A percentile compares a stretch with the other conserved stretches of the same genome.
Evolutionary conservation across 345 rosid species (phyloP).

Genomic region (Diplotaxis tenuifolia): DNA sequence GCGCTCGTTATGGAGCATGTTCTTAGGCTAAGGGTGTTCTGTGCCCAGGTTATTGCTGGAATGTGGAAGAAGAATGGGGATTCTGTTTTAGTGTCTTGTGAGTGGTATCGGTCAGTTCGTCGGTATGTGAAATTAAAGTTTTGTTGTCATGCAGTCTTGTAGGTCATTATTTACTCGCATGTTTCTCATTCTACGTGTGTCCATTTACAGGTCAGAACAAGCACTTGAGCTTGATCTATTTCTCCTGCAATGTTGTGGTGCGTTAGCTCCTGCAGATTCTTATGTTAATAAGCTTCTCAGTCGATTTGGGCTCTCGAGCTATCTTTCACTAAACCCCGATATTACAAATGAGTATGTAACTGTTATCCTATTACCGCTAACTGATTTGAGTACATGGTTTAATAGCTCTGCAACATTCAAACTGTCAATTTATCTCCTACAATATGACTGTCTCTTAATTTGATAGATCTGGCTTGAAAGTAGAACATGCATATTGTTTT

Average conservation of each 20-base stretch:
- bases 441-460: slow-evolving; percentile 5
- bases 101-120: slow-evolving; percentile 80
- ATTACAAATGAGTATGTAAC: slow-evolving; percentile 60
- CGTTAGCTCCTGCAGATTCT: slow-evolving; percentile 86
- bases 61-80: slow-evolving; percentile 98
- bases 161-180: slow-evolving; percentile 12
- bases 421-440: slow-evolving; percentile 18
- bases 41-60: slow-evolving; percentile 87
- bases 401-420: slow-evolving; percentile 12
- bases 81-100: slow-evolving; percentile 58
- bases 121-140: slow-evolving; percentile 54
- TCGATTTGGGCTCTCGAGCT: slow-evolving; percentile 77
- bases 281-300: slow-evolving; percentile 65
- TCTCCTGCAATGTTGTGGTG: slow-evolving; percentile 95
- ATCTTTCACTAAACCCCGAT: slow-evolving; percentile 54
- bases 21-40: slow-evolving; percentile 81
- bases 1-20: slow-evolving; percentile 89
- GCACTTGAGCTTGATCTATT: slow-evolving; percentile 94
- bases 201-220: slow-evolving; percentile 75
- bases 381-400: slow-evolving; percentile 10
- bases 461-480: neutral
- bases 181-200: slow-evolving; percentile 30
- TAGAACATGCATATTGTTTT: neutral
- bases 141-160: slow-evolving; percentile 10
- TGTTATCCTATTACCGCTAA: slow-evolving; percentile 1